phyloP scores from a whole-genome alignment of 805 yeast species.

The Saccharomycopsis schoenii region DNA sequence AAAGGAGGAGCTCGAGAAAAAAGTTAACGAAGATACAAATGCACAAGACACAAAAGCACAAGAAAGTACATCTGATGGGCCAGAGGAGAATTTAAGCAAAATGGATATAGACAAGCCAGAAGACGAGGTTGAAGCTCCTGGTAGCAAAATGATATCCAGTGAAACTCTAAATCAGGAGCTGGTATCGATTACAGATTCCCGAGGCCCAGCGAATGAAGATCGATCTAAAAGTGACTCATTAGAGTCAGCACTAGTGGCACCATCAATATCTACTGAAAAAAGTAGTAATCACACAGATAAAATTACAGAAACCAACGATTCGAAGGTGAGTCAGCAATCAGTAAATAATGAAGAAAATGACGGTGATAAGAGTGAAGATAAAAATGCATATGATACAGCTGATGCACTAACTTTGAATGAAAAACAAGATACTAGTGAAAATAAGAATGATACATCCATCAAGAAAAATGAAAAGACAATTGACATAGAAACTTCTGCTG shows the following conservation, averaged over 20 bases:
- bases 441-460: slow-evolving; percentile 13
- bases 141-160: too few relatives aligned
- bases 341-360: too few relatives aligned
- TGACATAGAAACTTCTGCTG: neutral
- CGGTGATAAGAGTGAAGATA: too few relatives aligned
- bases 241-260: neutral
- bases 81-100: neutral
- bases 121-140: too few relatives aligned
- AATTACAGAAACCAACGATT: neutral
- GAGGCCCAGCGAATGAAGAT: neutral
- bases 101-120: neutral
- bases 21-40: neutral
- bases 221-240: neutral
- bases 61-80: neutral
- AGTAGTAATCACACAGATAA: neutral
- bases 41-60: neutral
- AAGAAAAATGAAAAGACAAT: slow-evolving; percentile 18
- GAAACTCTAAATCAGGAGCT: too few relatives aligned
- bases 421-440: too few relatives aligned
- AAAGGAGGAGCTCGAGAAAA: neutral
- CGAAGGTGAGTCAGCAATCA: neutral
- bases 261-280: neutral
- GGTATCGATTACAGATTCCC: too few relatives aligned
- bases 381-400: too few relatives aligned
- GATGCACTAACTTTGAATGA: too few relatives aligned